Evolutionary conservation across 2,329 filamentous ascomycete species (phyloP), one percentile per base, ranked within the genome.

Genomic region (Hymenoscyphus linearis): DNA sequence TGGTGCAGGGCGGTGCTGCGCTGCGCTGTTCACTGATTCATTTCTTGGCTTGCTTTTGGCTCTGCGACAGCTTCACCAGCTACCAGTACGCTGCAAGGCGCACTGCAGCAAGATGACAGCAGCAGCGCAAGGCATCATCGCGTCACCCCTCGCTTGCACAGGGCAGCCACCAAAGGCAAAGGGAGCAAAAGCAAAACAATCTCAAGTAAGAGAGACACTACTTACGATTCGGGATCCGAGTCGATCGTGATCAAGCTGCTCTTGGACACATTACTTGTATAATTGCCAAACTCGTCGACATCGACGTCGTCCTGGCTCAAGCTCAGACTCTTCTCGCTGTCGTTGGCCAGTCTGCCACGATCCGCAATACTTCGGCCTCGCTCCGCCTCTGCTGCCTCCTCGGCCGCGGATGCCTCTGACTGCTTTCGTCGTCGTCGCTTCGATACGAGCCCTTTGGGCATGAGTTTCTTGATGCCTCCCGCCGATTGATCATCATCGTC

Each of bases 371-470:
- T 68, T 60, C 67, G 64, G n/a, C 71, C 71, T 61, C 71, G 63
- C 55, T 64, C 74, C 67, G 64, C 74, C 69, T 65, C 72, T 35
- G 25, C 56, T 26, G 40, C 55, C 44, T 58, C 72, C 70, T 74
- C 69, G 61, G 67, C 70, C 62, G 66, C 72, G 37, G 70, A 70
- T 63, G 74, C 78, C 67, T 73, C 73, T 65, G 79, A 77, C 54
- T 71, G 71, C 72, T 76, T 80, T 60, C 76, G 76, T 55, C 79
- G 77, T 54, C 80, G 78, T 68, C 79, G 82, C 55, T 76, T 76
- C 44, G 44, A 25, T 31, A 75, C 73, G 59, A 85, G 77, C 40
- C 77, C 75, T 69, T 80, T 83, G 57, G 82, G 78, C 37, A 86
- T 72, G 34, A 85, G 76, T 73, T 82, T 85, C 61, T 75, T 77